Conservation (phyloP, 164 flowering plant species). For the Amborella trichopoda region DNA sequence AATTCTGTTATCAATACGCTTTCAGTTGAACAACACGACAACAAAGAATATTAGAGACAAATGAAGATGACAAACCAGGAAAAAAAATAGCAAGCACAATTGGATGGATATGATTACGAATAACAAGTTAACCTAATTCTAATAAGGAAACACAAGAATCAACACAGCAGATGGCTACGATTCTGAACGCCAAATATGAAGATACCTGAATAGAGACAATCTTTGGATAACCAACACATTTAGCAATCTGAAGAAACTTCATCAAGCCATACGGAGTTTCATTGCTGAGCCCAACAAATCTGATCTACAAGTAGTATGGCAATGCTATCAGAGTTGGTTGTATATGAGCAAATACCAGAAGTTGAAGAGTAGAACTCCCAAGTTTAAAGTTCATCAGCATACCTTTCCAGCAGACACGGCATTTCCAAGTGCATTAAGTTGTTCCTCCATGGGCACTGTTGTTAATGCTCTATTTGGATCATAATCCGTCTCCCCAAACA, state of each 20-base stretch:
- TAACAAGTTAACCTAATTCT: too few species aligned
- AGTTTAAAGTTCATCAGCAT: constrained; percentile 7
- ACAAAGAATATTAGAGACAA: constrained; percentile 1
- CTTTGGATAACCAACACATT: constrained; percentile 27
- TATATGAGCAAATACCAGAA: too few species aligned
- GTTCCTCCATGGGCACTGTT: constrained; percentile 53
- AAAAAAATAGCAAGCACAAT: not conserved
- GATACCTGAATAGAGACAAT: constrained; percentile 76
- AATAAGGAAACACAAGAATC: too few species aligned
- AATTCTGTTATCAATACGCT: constrained; percentile 32
- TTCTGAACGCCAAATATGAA: not conserved
- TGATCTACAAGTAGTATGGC: constrained; percentile 38
- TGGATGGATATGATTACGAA: too few species aligned
- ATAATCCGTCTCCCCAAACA: constrained; percentile 92
- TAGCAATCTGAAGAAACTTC: constrained; percentile 62
- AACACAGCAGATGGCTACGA: too few species aligned
- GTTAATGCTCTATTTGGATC: constrained; percentile 36
- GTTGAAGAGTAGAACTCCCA: too few species aligned
- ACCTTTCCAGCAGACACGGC: constrained; percentile 78
- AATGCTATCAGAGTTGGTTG: too few species aligned
- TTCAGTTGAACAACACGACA: not conserved
- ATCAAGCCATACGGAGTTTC: constrained; percentile 89
- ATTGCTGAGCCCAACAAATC: constrained; percentile 76
- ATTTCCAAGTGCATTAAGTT: constrained; percentile 48
- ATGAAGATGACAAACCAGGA: not conserved